Percentiles rank a stretch among this genome's conserved stretches.
Conservation (phyloP, 192 early-diverging fungal genomes). For the Diversispora eburnea region DNA sequence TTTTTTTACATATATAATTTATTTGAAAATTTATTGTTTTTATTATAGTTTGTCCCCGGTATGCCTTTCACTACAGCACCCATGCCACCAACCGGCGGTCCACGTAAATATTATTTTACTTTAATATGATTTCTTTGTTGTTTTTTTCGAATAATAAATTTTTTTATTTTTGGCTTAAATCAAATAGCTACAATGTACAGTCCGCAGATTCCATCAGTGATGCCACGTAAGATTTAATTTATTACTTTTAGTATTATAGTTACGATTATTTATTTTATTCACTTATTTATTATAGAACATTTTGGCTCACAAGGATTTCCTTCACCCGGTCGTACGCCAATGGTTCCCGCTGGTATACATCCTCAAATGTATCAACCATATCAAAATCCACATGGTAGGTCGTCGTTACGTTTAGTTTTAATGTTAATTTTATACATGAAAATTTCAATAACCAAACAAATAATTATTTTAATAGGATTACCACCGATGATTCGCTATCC, state of each 20-base stretch:
- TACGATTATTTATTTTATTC: neutral
- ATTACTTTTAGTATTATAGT: neutral
- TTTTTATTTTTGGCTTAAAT: neutral
- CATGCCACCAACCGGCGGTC: constrained; percentile 34
- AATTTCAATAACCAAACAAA: neutral
- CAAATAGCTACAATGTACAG: constrained; percentile 32
- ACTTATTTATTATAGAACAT: constrained; percentile 36
- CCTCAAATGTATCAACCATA: constrained; percentile 52
- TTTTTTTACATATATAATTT: neutral
- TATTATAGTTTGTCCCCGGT: constrained; percentile 36
- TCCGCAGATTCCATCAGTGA: constrained; percentile 47
- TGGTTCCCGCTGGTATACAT: constrained; percentile 51
- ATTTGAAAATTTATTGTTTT: constrained; percentile 7
- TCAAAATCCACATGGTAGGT: constrained; percentile 42
- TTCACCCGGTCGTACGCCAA: constrained; percentile 46
- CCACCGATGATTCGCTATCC: constrained; percentile 57
- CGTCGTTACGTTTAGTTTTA: neutral
- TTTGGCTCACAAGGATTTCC: constrained; percentile 50
- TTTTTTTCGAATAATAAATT: neutral
- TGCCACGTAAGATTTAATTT: constrained; percentile 39
- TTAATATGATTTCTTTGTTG: too few relatives aligned
- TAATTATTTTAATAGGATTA: constrained; percentile 31
- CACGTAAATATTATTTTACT: constrained; percentile 15
- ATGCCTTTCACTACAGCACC: constrained; percentile 37
- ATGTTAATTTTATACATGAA: neutral